These are phyloP conservation scores for Melaleuca alternifolia DNA, from an alignment of 345 rosid species.

Conservation along the genomic window DNA sequence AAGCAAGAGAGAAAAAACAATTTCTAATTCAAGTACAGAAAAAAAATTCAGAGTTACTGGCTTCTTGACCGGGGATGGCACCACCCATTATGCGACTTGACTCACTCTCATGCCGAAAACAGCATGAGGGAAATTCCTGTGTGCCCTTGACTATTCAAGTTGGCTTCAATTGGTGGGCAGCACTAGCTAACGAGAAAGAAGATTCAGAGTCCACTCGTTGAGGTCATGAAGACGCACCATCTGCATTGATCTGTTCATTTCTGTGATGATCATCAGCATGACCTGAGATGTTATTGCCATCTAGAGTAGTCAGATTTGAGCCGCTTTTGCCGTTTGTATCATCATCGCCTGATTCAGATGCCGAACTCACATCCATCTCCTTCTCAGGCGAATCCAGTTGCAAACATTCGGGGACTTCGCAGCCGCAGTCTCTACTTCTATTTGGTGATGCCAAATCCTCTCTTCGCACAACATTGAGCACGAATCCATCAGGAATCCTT, in stretches of 20 bases:
- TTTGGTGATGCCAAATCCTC: conserved; percentile 34
- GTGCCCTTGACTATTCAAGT: neutral
- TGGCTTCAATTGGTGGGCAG: neutral
- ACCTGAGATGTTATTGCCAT: neutral
- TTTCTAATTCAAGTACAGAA: neutral
- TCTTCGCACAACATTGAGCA: conserved; percentile 65
- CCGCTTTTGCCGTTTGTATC: neutral
- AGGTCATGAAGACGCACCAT: neutral
- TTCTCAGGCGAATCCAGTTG: conserved; percentile 61
- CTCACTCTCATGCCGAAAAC: neutral
- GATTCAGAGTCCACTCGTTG: neutral
- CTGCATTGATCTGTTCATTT: neutral
- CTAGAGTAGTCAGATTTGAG: neutral
- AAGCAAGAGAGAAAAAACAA: neutral
- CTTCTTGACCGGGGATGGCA: neutral
- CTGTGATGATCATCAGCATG: neutral
- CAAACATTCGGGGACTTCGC: conserved; percentile 49
- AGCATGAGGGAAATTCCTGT: neutral
- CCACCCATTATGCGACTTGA: neutral
- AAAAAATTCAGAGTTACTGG: neutral
- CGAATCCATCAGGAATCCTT: conserved; percentile 51
- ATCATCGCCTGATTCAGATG: conserved; percentile 54
- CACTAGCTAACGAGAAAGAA: neutral
- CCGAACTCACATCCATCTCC: conserved; percentile 56
- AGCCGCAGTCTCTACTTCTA: conserved; percentile 15